These are phyloP conservation scores for Datisca glomerata DNA, from an alignment of 306 rosid genomes.

Conservation along the genomic window DNA sequence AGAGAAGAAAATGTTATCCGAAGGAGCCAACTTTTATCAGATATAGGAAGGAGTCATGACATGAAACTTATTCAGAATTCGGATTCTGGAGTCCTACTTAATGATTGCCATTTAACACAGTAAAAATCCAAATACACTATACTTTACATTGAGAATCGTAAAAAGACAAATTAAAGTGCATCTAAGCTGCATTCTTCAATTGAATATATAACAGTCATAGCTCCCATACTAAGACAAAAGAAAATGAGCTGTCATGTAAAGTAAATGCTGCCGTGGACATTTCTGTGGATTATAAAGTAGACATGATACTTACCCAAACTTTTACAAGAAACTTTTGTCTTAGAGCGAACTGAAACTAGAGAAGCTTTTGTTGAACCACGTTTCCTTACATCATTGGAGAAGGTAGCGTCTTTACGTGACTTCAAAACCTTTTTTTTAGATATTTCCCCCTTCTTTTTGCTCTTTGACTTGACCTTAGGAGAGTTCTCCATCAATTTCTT, in stretches of 20 bases:
- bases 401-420: constrained; percentile 35
- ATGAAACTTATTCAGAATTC: no score
- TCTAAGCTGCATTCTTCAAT: background rate
- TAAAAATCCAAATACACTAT: background rate
- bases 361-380: constrained; percentile 38
- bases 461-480: constrained; percentile 29
- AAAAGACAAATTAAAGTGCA: background rate
- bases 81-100: no score
- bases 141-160: background rate
- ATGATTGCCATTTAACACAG: no score
- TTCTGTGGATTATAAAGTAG: background rate
- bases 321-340: constrained; percentile 41
- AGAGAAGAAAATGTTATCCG: background rate
- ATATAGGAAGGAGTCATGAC: no score
- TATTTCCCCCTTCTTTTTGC: constrained; percentile 31
- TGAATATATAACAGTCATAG: background rate
- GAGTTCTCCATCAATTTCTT: constrained; percentile 36
- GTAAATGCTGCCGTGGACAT: background rate
- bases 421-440: constrained; percentile 38
- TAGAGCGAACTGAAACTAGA: constrained; percentile 39
- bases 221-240: constrained; percentile 4
- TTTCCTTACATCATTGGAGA: constrained; percentile 43
- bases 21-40: no score
- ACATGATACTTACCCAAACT: constrained; percentile 50
- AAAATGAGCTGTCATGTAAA: no score